Conservation (phyloP, 225 moss, liverwort and hornwort species). For the Rhytidiadelphus loreus region DNA sequence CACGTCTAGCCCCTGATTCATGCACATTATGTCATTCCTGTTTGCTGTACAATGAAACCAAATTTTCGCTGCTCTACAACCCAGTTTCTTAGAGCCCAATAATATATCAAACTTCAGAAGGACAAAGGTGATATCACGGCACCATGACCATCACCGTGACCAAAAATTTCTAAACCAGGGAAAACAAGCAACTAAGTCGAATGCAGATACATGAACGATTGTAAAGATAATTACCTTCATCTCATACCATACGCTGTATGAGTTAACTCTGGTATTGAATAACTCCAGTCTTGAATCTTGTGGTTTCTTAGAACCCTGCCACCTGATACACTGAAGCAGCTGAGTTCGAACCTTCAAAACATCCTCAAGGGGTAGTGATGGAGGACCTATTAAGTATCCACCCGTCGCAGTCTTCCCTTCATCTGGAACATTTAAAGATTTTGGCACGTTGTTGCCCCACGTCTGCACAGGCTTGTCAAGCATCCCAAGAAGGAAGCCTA, state of each 20-base stretch:
- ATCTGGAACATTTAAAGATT: slow-evolving; percentile 7
- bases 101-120: not conserved
- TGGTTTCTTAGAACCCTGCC: slow-evolving; percentile 44
- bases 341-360: slow-evolving; percentile 82
- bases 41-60: no score
- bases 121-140: not conserved
- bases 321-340: slow-evolving; percentile 76
- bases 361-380: slow-evolving; percentile 69
- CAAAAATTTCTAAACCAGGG: not conserved
- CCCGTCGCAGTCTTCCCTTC: slow-evolving; percentile 29
- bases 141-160: not conserved
- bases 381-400: slow-evolving; percentile 44
- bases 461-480: slow-evolving; percentile 58
- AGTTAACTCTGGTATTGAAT: slow-evolving; percentile 39
- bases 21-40: slow-evolving; percentile 3
- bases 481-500: slow-evolving; percentile 82
- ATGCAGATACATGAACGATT: not conserved
- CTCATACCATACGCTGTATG: slow-evolving; percentile 40
- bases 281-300: slow-evolving; percentile 52
- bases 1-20: slow-evolving; percentile 36
- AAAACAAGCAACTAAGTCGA: not conserved
- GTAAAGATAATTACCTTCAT: slow-evolving; percentile 21
- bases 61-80: not conserved
- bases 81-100: not conserved
- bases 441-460: slow-evolving; percentile 4